These are phyloP conservation scores for Coriolopsis trogii DNA, from an alignment of 1,284 basidiomycete species.

Conservation along the genomic window DNA sequence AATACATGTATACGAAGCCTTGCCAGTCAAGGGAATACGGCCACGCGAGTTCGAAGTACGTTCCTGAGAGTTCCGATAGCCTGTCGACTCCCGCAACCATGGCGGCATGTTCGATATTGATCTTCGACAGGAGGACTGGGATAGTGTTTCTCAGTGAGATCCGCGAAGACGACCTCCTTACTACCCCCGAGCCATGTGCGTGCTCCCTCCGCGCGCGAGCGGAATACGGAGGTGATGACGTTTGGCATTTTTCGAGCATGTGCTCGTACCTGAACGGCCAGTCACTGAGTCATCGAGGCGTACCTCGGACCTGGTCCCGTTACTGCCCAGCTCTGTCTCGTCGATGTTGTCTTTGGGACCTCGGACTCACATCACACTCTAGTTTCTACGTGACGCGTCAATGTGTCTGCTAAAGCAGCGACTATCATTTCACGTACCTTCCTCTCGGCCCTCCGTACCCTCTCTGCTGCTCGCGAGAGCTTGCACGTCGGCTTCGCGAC, in stretches of 20 bases:
- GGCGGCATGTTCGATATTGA: too few relatives aligned
- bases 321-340: too few relatives aligned
- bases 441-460: too few relatives aligned
- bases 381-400: too few relatives aligned
- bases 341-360: too few relatives aligned
- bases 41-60: background rate
- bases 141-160: background rate
- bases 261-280: background rate
- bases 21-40: conserved; percentile 1
- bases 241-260: background rate
- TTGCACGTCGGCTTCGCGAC: too few relatives aligned
- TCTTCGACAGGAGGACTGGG: background rate
- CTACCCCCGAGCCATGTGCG: background rate
- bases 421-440: too few relatives aligned
- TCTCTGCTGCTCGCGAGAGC: too few relatives aligned
- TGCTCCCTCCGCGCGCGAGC: background rate
- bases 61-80: background rate
- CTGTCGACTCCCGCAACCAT: background rate
- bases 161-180: background rate
- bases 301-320: background rate
- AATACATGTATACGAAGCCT: conserved; percentile 1
- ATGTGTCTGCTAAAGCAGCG: too few relatives aligned
- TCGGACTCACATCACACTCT: too few relatives aligned
- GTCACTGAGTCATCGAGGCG: background rate
- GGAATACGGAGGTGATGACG: background rate